These are phyloP conservation scores for Pulveroboletus sp. DNA, from an alignment of 768 basidiomycete genomes.

Conservation along the genomic window DNA sequence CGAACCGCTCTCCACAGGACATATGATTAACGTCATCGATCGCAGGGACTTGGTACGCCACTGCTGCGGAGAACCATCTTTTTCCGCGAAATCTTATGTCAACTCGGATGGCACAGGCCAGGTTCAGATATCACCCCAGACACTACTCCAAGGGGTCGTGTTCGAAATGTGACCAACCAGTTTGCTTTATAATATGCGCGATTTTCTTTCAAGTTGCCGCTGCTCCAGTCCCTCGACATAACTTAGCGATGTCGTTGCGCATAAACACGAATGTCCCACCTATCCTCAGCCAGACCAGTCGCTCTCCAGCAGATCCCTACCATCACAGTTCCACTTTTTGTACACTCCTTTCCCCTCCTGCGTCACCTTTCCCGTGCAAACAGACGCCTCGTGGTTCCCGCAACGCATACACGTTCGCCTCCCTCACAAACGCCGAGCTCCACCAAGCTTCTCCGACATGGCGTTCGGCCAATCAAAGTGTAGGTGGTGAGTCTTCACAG, in stretches of 20 bases:
- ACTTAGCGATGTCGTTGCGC: constrained; percentile 26
- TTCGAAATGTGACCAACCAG: constrained; percentile 27
- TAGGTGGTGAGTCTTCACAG: constrained; percentile 27
- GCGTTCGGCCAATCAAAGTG: constrained; percentile 24
- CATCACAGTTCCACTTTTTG: constrained; percentile 10
- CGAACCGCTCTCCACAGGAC: constrained; percentile 3
- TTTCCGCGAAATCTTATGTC: constrained; percentile 11
- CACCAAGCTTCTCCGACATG: constrained; percentile 25
- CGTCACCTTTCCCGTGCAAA: constrained; percentile 22
- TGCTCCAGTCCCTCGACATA: constrained; percentile 8
- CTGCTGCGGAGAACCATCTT: constrained; percentile 8
- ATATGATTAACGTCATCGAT: constrained; percentile 14
- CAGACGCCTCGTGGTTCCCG: constrained; percentile 26
- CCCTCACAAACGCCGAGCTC: constrained; percentile 33
- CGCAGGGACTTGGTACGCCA: constrained; percentile 18
- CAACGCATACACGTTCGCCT: constrained; percentile 32
- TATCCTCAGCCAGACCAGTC: constrained; percentile 16
- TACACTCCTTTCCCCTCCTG: constrained; percentile 16
- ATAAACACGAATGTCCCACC: constrained; percentile 30
- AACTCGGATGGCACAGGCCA: constrained; percentile 8
- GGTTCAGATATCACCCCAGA: constrained; percentile 10
- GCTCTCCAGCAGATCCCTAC: constrained; percentile 16
- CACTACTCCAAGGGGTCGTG: constrained; percentile 8
- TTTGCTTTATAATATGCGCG: constrained; percentile 21
- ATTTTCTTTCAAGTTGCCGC: constrained; percentile 1